Base-by-base conservation (phyloP, 179 eudicot species). In the Actinidia arguta region DNA sequence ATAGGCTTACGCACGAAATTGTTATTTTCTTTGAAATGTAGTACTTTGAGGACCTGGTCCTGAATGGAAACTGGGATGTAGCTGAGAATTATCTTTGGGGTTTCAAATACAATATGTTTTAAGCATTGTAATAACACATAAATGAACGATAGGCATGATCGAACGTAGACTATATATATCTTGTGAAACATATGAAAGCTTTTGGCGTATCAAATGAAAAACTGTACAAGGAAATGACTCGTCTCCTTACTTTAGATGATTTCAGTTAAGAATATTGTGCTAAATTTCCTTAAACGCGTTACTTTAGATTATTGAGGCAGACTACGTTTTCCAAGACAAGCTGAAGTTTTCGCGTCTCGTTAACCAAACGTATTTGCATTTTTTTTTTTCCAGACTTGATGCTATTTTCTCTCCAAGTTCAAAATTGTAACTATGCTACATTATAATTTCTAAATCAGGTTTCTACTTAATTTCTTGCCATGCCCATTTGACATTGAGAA, bases 1-100 rank as follows among this genome's bases (percentile, higher is more conserved):
- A 75, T 75, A 88, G 90, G 84, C 85, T 88, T 39, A 87, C 84
- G 88, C 85, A 82, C 42, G 91, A 89, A 73, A 78, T 85, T 6
- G 87, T 85, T 5, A 72, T 78, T 75, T 89, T 78, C 89, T 89
- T 87, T 58, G 86, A 89, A 64, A 52, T 85, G 85, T 63, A 83
- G 10, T 76, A 85, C 81, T 87, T 89, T 66, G 89, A 89, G 70
- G 83, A 80, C 52, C 68, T 86, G 58, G 73, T 85, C 9, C 74
- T 81, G 27, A 17, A 55, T 25, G 89, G 89, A 7, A 58, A 78
- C 18, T 87, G 86, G 88, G 85, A 87, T 56, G 85, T 83, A 63
- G 84, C 78, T 16, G 88, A 89, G 76, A 79, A 78, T 10, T 89
- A 89, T 72, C 86, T 89, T 56, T 83, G 82, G 4, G 83, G 88